These are phyloP conservation scores for Epichloe coenophiala DNA, from an alignment of 2,329 filamentous ascomycete species.

Conservation along the genomic window DNA sequence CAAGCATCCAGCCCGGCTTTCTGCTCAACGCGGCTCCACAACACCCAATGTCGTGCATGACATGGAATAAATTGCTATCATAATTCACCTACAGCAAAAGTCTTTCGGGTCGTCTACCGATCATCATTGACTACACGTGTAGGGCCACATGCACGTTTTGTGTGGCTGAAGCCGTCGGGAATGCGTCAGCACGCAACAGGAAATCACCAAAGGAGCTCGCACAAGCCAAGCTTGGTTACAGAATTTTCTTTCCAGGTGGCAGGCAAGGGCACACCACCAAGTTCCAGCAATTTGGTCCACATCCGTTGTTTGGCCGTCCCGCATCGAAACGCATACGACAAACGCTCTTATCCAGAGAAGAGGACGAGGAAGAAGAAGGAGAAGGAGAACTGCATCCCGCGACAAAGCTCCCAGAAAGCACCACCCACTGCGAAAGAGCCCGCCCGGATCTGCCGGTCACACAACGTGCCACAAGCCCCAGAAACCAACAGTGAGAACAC, in stretches of 20 bases:
- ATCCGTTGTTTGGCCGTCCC: no score
- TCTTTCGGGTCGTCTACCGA: not conserved
- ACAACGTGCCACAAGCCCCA: not conserved
- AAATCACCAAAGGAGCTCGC: no score
- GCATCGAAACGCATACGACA: no score
- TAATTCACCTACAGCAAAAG: not conserved
- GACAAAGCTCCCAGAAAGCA: not conserved
- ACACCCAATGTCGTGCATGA: not conserved
- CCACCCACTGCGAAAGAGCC: not conserved
- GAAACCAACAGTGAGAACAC: not conserved
- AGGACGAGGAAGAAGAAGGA: not conserved
- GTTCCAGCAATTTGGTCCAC: no score
- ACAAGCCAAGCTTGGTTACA: no score
- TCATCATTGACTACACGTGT: not conserved
- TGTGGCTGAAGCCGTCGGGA: not conserved
- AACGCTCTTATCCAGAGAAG: no score
- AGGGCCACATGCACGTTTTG: not conserved
- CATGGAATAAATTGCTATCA: not conserved
- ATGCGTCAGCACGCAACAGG: not conserved
- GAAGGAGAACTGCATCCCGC: not conserved
- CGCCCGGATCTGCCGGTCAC: not conserved
- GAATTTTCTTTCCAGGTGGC: no score
- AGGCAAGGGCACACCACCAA: no score
- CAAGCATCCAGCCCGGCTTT: not conserved
- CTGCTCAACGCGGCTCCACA: not conserved